Base-by-base conservation (phyloP, 164 flowering plant genomes). In the Magnolia kwangsiensis region DNA sequence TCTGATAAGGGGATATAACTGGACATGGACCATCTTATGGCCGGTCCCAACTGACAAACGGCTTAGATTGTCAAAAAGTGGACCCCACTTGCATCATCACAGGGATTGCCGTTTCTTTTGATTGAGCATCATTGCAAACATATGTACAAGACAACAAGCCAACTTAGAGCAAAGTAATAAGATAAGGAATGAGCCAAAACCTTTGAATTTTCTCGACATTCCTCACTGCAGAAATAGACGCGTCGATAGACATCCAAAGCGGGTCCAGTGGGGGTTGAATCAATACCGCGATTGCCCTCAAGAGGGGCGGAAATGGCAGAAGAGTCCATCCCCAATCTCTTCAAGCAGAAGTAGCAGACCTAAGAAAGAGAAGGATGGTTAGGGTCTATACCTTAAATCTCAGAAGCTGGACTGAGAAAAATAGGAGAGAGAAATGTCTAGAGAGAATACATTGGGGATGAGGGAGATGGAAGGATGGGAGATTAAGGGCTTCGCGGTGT, bases 401-500 rank as follows among this genome's bases (percentile, higher is more conserved):
- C 11, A 23, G 31, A 27, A 66, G 11, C 29, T 23, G 37, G 9
- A 1, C 7, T 1, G 31, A 18, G 61, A 27, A 11, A 68, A 68
- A 27, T 37, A n/a, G 7, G 11, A n/a, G 18, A 51, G 50, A 50
- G 2, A 29, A 10, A 23, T 20, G 67, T 16, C 4, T 8, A 16
- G 63, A 18, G 37, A 18, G 23, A 4, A 23, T 2, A 87, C 90
- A 50, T 67, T 75, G 76, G 80, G 72, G 63, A 81, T 29, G 50
- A 81, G 69, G 23, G 91, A 77, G 37, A 85, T 78, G 63, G 95
- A 85, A 74, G 99, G 98, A 77, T 93, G 91, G 49, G 95, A 49
- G 1, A 89, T 72, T 51, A 88, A 29, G 64, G 99, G 98, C 67
- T 89, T 81, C 10, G 94, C 98, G 0, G 98, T 88, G 86, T 95